Percentiles rank a stretch among this genome's conserved stretches.
These are phyloP conservation scores for Oryza brachyantha DNA, from an alignment of 176 grass and related monocot genomes.

Conservation along the genomic window DNA sequence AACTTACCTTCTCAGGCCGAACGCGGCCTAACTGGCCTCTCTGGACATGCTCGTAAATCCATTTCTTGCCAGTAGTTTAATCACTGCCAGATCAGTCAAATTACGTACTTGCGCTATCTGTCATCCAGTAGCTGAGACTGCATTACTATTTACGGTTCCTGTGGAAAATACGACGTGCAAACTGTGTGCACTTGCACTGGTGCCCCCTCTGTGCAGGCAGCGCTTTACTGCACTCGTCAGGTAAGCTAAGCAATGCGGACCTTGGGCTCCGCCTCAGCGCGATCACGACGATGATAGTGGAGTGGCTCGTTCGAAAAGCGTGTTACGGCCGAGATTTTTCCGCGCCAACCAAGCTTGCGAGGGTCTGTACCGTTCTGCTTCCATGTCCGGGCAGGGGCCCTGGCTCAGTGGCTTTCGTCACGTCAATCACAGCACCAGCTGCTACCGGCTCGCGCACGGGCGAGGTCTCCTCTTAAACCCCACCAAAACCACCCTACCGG, in stretches of 20 bases:
- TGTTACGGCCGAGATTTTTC: neutral
- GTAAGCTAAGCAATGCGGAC: neutral
- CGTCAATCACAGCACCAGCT: constrained; percentile 32
- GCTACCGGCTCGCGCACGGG: neutral
- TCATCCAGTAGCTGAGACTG: neutral
- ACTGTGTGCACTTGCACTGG: neutral
- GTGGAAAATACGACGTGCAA: constrained; percentile 16
- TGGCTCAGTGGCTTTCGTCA: neutral
- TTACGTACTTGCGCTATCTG: neutral
- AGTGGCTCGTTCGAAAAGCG: neutral
- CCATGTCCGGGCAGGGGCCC: neutral
- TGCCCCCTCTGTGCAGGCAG: constrained; percentile 20
- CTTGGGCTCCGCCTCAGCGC: neutral
- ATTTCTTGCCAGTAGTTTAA: neutral
- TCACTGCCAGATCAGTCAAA: constrained; percentile 12
- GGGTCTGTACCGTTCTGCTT: neutral
- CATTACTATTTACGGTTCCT: neutral
- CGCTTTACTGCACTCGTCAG: neutral
- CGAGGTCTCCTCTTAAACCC: neutral
- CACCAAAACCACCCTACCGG: neutral
- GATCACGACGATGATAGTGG: neutral
- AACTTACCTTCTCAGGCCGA: too few species aligned
- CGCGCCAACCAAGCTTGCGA: neutral
- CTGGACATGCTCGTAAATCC: neutral
- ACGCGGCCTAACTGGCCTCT: too few species aligned